Conservation (phyloP, 2,329 filamentous ascomycete species). For the Verticillium longisporum region DNA sequence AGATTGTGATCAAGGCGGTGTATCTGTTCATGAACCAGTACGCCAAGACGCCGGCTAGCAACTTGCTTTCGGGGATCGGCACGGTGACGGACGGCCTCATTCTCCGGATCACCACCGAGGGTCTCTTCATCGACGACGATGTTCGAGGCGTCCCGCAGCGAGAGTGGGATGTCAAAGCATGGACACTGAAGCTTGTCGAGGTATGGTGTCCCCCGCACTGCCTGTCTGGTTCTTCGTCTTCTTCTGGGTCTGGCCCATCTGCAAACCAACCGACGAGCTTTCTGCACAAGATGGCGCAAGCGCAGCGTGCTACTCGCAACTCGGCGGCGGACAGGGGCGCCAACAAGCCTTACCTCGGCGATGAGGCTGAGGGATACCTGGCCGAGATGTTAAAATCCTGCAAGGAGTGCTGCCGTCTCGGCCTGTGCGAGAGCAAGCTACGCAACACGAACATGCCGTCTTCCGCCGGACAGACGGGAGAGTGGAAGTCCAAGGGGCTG, state of each 20-base stretch:
- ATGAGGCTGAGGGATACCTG: conserved; percentile 61
- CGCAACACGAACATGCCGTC: conserved; percentile 33
- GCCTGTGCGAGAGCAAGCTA: conserved; percentile 38
- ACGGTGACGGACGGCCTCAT: conserved; percentile 88
- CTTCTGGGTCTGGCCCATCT: conserved; percentile 26
- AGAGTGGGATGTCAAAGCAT: conserved; percentile 98
- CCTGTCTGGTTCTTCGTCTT: conserved; percentile 36
- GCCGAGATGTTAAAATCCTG: conserved; percentile 57
- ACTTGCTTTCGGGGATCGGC: conserved; percentile 77
- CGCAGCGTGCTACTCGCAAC: conserved; percentile 29
- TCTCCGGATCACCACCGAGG: conserved; percentile 85
- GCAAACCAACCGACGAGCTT: conserved; percentile 32
- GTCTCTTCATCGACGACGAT: conserved; percentile 95
- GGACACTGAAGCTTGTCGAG: conserved; percentile 91
- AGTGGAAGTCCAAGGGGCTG: conserved; percentile 47
- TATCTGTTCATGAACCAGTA: conserved; percentile 90
- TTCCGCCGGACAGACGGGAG: conserved; percentile 39
- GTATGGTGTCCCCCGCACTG: conserved; percentile 70
- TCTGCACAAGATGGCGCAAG: conserved; percentile 38
- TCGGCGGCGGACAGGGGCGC: conserved; percentile 37
- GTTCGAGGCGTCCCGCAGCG: conserved; percentile 84
- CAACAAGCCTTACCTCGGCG: conserved; percentile 47
- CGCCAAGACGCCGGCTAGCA: conserved; percentile 80
- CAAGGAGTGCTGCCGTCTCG: conserved; percentile 55
- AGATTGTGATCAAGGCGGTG: conserved; percentile 91